Percentiles rank a stretch among this genome's conserved stretches.
phyloP scores from a whole-genome alignment of 2,329 filamentous ascomycete genomes.

The Beauveria scarabaeidicola region DNA sequence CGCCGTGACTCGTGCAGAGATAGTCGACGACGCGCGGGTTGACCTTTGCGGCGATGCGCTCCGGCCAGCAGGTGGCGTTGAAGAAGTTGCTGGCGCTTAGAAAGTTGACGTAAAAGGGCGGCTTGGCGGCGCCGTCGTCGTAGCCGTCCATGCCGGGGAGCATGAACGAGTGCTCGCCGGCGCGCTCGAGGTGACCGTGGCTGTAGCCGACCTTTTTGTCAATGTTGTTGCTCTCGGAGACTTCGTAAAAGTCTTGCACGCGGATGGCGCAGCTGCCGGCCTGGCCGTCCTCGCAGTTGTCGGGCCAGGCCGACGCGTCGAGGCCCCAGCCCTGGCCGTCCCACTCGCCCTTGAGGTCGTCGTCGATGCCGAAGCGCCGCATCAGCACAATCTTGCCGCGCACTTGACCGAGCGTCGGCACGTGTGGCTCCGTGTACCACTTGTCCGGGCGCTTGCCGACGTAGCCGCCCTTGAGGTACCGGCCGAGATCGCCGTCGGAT shows the following conservation, averaged over 20 bases:
- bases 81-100: slow-evolving; percentile 90
- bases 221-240: slow-evolving; percentile 66
- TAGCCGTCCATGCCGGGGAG: slow-evolving; percentile 29
- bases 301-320: slow-evolving; percentile 64
- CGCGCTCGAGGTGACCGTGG: slow-evolving; percentile 67
- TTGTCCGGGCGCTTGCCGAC: slow-evolving; percentile 43
- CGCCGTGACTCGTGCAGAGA: slow-evolving; percentile 49
- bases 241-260: slow-evolving; percentile 92
- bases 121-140: slow-evolving; percentile 20
- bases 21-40: slow-evolving; percentile 68
- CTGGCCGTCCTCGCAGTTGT: slow-evolving; percentile 74
- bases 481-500: slow-evolving; percentile 70
- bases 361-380: slow-evolving; percentile 66
- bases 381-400: slow-evolving; percentile 79
- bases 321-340: slow-evolving; percentile 47
- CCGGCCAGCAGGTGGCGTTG: slow-evolving; percentile 85
- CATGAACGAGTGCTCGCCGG: slow-evolving; percentile 44
- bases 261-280: slow-evolving; percentile 61
- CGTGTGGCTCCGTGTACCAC: slow-evolving; percentile 72
- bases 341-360: slow-evolving; percentile 40
- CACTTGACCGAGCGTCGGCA: slow-evolving; percentile 70
- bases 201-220: slow-evolving; percentile 69
- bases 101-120: slow-evolving; percentile 82
- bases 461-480: slow-evolving; percentile 67
- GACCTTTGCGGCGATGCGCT: slow-evolving; percentile 77